phyloP scores from a whole-genome alignment of 768 basidiomycete species.

The Sporobolomyces roseus region DNA sequence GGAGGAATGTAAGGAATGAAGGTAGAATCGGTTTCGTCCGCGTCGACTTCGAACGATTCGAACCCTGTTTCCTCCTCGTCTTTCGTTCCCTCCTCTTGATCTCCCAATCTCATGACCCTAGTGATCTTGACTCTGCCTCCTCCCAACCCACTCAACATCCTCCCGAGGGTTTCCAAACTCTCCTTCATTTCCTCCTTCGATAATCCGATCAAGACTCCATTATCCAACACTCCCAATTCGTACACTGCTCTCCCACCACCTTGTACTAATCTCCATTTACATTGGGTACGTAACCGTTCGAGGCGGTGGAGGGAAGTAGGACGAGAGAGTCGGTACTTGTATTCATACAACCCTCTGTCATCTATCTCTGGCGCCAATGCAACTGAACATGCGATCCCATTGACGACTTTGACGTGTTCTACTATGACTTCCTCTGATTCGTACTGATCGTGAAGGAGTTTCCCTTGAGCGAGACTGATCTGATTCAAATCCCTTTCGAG shows the following conservation, averaged over 20 bases:
- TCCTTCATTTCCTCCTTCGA: constrained; percentile 65
- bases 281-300: constrained; percentile 74
- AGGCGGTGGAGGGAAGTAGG: constrained; percentile 47
- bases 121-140: constrained; percentile 47
- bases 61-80: not conserved
- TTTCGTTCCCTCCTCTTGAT: not conserved
- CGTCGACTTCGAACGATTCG: no score
- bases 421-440: not conserved
- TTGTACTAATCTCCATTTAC: constrained; percentile 88
- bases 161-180: constrained; percentile 78
- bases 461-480: no score
- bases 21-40: no score
- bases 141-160: constrained; percentile 91
- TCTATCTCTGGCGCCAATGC: constrained; percentile 28
- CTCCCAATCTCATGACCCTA: constrained; percentile 29
- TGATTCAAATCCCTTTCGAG: no score
- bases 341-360: constrained; percentile 23
- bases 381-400: no score
- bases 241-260: constrained; percentile 81
- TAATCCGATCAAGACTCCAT: constrained; percentile 79
- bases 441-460: no score
- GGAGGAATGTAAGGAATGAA: not conserved
- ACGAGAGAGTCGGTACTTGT: constrained; percentile 19
- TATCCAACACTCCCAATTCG: constrained; percentile 75
- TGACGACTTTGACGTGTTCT: not conserved